Conservation (phyloP, 768 basidiomycete genomes). For the Russula compacta region DNA sequence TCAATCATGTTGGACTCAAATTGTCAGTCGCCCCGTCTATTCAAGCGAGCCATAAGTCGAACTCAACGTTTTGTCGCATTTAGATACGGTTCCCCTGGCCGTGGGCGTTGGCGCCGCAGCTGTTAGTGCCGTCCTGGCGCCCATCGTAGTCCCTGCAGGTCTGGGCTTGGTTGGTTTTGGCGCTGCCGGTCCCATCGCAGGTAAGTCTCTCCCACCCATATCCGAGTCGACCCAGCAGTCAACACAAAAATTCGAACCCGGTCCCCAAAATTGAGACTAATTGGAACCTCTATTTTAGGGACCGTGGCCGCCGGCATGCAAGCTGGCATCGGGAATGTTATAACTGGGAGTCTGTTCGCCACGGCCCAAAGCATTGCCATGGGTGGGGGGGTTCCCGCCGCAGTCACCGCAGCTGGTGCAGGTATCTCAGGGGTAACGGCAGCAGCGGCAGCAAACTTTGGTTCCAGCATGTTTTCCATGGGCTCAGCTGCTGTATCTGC, state of each 20-base stretch:
- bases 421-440: background rate
- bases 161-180: conserved; percentile 1
- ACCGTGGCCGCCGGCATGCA: background rate
- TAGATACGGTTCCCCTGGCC: background rate
- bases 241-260: no score
- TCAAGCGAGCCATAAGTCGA: no score
- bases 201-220: background rate
- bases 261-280: background rate
- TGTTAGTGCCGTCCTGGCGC: background rate
- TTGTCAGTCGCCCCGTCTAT: no score
- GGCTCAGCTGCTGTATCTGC: no score
- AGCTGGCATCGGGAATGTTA: conserved; percentile 10
- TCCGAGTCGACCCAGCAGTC: background rate
- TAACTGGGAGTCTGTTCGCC: conserved; percentile 8
- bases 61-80: background rate
- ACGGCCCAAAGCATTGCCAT: conserved; percentile 1
- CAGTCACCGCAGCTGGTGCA: background rate
- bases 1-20: no score
- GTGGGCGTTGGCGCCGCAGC: background rate
- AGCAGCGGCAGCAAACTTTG: no score
- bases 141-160: background rate
- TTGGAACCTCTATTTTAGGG: background rate
- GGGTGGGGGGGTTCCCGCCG: background rate
- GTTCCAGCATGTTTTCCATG: no score
- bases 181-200: conserved; percentile 6